These are phyloP conservation scores for Debaryomyces tyrocola DNA, from an alignment of 805 yeast genomes.

Conservation along the genomic window DNA sequence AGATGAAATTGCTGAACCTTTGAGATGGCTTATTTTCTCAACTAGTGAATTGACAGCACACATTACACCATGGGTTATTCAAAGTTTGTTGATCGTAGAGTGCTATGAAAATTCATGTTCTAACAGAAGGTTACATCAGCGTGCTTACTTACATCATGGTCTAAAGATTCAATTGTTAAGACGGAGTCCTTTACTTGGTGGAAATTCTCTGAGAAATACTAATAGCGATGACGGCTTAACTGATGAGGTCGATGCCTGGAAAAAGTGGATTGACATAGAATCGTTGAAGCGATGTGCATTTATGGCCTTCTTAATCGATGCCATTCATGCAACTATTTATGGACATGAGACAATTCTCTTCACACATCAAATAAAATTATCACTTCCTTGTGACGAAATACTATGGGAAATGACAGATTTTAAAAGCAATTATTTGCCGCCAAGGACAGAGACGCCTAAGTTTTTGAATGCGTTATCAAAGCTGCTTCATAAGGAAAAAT, in stretches of 20 bases:
- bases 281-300: slow-evolving; percentile 28
- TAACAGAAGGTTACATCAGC: slow-evolving; percentile 64
- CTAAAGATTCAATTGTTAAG: slow-evolving; percentile 36
- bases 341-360: slow-evolving; percentile 23
- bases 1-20: slow-evolving; percentile 49
- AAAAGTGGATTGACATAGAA: slow-evolving; percentile 33
- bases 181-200: slow-evolving; percentile 31
- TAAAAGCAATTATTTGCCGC: slow-evolving; percentile 8
- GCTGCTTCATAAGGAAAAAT: slow-evolving; percentile 15
- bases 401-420: slow-evolving; percentile 18
- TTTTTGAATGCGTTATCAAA: slow-evolving; percentile 18
- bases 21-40: slow-evolving; percentile 66
- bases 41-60: slow-evolving; percentile 72
- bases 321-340: slow-evolving; percentile 30
- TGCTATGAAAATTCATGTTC: slow-evolving; percentile 70
- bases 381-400: slow-evolving; percentile 21
- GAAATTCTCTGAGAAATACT: slow-evolving; percentile 27
- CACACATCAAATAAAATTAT: slow-evolving; percentile 21
- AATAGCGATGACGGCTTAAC: slow-evolving; percentile 10
- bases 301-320: slow-evolving; percentile 32
- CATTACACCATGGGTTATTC: slow-evolving; percentile 68
- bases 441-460: slow-evolving; percentile 13
- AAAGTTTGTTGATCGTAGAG: slow-evolving; percentile 64
- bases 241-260: slow-evolving; percentile 13
- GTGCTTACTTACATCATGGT: slow-evolving; percentile 82